Evolutionary conservation across 208 protist species (phyloP), one percentile per base, ranked within the genome.

Genomic region (Trypanosomatidae sp.): DNA sequence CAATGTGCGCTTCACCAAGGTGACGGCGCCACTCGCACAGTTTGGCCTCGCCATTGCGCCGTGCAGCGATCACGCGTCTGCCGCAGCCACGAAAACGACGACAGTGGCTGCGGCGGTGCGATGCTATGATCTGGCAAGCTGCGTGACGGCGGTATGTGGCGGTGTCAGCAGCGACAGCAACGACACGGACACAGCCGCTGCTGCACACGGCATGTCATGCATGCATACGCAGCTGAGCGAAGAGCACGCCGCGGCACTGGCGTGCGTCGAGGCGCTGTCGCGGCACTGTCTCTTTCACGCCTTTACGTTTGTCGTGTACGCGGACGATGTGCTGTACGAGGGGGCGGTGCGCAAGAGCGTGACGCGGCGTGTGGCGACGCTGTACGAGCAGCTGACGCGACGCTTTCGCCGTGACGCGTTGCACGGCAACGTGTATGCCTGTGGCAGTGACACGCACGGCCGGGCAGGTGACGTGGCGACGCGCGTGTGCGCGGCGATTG

Each of bases 301-400:
- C 28, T 84, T 92, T 51, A 44, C 76, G n/a, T 88, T 88, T 37
- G 37, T 74, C 23, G 61, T 48, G 6, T 66, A 83, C 58, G 74
- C 57, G 27, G 78, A 88, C 28, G 51, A 60, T 4, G 35, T 24
- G 5, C 26, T 84, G 16, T 92, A 73, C 38, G 33, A 55, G 23
- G 43, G 59, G 26, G 27, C 46, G 2, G 61, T 88, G 57, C 42
- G 58, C 18, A 67, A 71, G 38, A 55, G 49, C 21, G 70, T 87
- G 13, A 65, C 66, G 37, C 75, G 71, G 5, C 76, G 75, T 28
- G 71, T 92, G 37, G 68, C 48, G 6, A 72, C 43, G 6, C 26
- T 84, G 8, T 78, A 57, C 67, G 69, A 92, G 51, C 33, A 62
- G 20, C 2, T 88, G n/a, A 57, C 52, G 5, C 71, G 72, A 15